Base-by-base conservation (phyloP, 495 filamentous ascomycete species). In the Hypoxylon fuscum region DNA sequence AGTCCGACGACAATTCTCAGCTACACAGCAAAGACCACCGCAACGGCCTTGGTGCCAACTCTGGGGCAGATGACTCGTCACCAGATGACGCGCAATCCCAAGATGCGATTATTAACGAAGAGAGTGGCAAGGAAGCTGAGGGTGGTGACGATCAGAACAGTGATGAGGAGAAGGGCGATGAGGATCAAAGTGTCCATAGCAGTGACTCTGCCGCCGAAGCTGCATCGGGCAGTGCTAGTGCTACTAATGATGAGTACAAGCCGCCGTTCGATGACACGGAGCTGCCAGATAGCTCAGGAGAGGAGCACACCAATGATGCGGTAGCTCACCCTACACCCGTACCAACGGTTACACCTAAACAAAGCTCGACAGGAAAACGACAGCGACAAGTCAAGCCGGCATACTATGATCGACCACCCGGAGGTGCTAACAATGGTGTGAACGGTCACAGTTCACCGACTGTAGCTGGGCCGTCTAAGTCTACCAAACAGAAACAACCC, bases 371-470 rank as follows among this genome's bases (percentile, higher is more conserved):
- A 32, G 55, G 66, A 49, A 72, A 68, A 15, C 69, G 69, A 20
- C 14, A 68, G 20, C 69, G 69, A 20, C 14, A 68, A 2, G 60
- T 29, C 1, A 72, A 70, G 38, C 64, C 54, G 1, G 52, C 52
- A n/a, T 72, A 61, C 37, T 70, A 49, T n/a, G 57, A 55, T 41
- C 69, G 63, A 11, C 29, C 41, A 21, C 62, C 66, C 2, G 52
- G 27, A 29, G 47, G 29, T 11, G 25, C 27, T 11, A 41, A 66
- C 35, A n/a, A n/a, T n/a, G 29, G 42, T 25, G 49, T 40, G 20
- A 23, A 8, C 8, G 25, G 21, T 5, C 55, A 25, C 9, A 31
- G 29, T 17, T 45, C 43, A 2, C 48, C 52, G 14, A 43, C 43
- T 37, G 11, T 35, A 50, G 40, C 49, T 20, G 27, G 61, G 11